A percentile compares a stretch with the other conserved stretches of the same genome.
phyloP scores from a whole-genome alignment of 164 flowering plant genomes.

The Amborella trichopoda region DNA sequence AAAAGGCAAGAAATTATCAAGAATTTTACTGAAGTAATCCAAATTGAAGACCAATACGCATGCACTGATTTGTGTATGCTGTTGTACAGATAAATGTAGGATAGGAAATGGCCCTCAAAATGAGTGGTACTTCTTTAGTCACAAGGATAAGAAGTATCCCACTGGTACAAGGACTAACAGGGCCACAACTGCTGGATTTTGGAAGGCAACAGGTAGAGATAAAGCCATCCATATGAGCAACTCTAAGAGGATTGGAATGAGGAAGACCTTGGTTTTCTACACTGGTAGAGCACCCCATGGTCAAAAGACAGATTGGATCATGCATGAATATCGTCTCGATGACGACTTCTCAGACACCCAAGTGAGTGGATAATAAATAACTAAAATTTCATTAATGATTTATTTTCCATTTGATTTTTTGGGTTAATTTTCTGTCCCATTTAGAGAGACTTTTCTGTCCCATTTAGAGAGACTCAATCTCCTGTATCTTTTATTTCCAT shows the following conservation, averaged over 20 bases:
- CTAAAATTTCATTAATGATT: neutral
- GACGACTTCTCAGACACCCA: constrained; percentile 34
- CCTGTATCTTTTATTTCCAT: too few species aligned
- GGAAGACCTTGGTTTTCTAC: constrained; percentile 55
- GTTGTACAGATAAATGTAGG: constrained; percentile 33
- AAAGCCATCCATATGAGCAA: constrained; percentile 53
- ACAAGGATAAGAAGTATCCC: constrained; percentile 82
- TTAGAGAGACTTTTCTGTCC: neutral
- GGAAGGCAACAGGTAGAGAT: constrained; percentile 94
- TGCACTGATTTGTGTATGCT: too few species aligned
- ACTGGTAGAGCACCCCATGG: constrained; percentile 58
- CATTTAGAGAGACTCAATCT: too few species aligned
- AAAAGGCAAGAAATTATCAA: too few species aligned
- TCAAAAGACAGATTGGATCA: constrained; percentile 52
- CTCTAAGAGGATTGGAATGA: constrained; percentile 42
- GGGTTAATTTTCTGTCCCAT: neutral
- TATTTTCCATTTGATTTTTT: neutral
- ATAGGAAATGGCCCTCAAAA: constrained; percentile 56
- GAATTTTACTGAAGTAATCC: too few species aligned
- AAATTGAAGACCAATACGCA: too few species aligned
- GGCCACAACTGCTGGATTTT: constrained; percentile 73
- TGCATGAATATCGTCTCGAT: constrained; percentile 61
- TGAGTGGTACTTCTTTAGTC: constrained; percentile 88
- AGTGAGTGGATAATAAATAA: constrained; percentile 19
- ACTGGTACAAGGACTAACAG: constrained; percentile 70